Evolutionary conservation across 2,329 filamentous ascomycete genomes (phyloP).

Genomic region (Sporothrix pseudoabietina): DNA sequence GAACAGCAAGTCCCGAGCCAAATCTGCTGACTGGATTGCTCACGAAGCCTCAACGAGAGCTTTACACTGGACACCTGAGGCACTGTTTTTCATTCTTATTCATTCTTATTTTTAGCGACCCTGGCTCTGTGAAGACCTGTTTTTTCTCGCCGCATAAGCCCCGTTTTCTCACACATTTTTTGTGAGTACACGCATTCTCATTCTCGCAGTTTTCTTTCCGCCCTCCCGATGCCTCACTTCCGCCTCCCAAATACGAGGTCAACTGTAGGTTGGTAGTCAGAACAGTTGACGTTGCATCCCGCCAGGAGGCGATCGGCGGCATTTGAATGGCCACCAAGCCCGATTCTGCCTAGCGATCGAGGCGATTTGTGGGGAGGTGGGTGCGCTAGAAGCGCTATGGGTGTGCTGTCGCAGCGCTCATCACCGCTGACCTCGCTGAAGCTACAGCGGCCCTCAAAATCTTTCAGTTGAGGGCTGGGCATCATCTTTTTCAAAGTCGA

Average conservation of each 20-base stretch:
- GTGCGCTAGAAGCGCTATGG: neutral
- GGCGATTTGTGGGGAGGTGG: slow-evolving; percentile 8
- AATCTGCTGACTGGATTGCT: too few species aligned
- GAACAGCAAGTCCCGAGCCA: too few species aligned
- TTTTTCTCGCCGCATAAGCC: slow-evolving; percentile 12
- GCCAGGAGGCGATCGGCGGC: slow-evolving; percentile 21
- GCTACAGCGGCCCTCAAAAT: neutral
- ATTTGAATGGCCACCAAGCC: neutral
- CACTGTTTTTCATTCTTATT: neutral
- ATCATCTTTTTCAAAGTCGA: neutral
- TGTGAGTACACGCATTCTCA: too few species aligned
- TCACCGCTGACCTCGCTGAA: neutral
- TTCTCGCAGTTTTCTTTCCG: neutral
- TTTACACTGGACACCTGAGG: neutral
- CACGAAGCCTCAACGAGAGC: too few species aligned
- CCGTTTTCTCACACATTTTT: neutral
- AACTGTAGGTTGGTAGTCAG: neutral
- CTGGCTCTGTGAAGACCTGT: neutral
- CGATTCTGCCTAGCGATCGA: neutral
- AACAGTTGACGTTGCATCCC: slow-evolving; percentile 2
- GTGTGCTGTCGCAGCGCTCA: neutral
- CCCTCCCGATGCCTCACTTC: neutral
- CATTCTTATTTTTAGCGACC: neutral
- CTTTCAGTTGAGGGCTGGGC: neutral
- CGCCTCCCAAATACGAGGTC: neutral